Evolutionary conservation across 306 rosid genomes (phyloP), one percentile per base, ranked within the genome.

Genomic region (Casuarina cunninghamiana): DNA sequence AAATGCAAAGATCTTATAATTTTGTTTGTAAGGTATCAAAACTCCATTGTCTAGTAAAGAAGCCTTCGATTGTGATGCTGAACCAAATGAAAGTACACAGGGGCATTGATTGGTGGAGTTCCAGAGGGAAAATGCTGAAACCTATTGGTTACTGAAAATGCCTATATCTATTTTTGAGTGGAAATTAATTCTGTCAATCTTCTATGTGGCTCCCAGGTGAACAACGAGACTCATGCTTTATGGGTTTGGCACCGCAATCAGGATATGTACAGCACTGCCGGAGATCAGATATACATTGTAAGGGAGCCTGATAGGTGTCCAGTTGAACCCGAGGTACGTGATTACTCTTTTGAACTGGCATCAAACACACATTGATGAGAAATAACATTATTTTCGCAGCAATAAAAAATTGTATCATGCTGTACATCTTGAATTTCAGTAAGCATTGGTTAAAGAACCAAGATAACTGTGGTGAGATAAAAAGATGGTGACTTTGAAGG

Each of bases 181-280:
- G 46, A 19, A 61, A 61, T 61, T 32, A 61, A 21, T 35, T 32
- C 10, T 35, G 16, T 61, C 68, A 32, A 61, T 21, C 50, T 38
- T 45, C 66, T 41, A 19, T 72, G 65, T 73, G 67, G 10, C 51
- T 60, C 75, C 81, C 91, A 92, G 98, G 87, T 90, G 85, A 89
- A 80, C 84, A 94, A 94, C 79, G 95, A 90, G 84, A 92, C 97
- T 17, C 92, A 87, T 87, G 98, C 98, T 1, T 63, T 94, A 71
- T 94, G 98, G 97, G 88, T 69, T 16, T 94, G 98, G 97, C 97
- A 92, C 68, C 85, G 98, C 49, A 94, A 94, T 74, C 89, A 83
- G 88, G 97, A 94, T 66, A 51, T 69, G 37, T 94, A 92, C 80
- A 80, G 45, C 5, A 54, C 1, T 2, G 87, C 87, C 3, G 97